A percentile compares a stretch with the other conserved stretches of the same genome.
phyloP scores from a whole-genome alignment of 2,329 filamentous ascomycete species.

The Cercospora citrullina region DNA sequence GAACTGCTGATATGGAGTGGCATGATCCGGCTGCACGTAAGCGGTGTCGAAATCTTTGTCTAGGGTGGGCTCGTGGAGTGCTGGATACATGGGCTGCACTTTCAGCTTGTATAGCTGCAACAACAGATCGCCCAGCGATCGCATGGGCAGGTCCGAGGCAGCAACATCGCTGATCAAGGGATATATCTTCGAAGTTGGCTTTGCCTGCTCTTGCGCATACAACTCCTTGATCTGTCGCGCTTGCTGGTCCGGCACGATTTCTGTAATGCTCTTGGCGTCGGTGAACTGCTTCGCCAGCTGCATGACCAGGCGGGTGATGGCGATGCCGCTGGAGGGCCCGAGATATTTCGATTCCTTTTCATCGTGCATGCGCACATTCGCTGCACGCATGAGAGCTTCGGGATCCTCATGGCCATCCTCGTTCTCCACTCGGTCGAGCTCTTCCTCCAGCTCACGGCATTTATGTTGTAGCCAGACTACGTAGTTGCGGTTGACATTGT shows the following conservation, averaged over 20 bases:
- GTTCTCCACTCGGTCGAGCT: conserved; percentile 75
- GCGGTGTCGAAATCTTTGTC: conserved; percentile 75
- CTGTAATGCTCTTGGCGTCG: conserved; percentile 84
- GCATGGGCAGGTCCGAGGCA: conserved; percentile 71
- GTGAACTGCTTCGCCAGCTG: conserved; percentile 94
- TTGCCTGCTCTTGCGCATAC: conserved; percentile 63
- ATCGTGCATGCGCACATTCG: conserved; percentile 79
- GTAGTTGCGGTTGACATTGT: conserved; percentile 85
- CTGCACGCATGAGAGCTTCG: conserved; percentile 84
- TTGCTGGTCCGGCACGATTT: conserved; percentile 78
- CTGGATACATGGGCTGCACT: conserved; percentile 85
- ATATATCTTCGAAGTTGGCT: conserved; percentile 76
- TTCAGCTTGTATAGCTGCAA: conserved; percentile 84
- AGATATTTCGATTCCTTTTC: conserved; percentile 87
- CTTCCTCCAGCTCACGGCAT: conserved; percentile 76
- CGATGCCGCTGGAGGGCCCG: conserved; percentile 91
- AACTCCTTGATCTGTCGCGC: conserved; percentile 68
- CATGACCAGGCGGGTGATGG: conserved; percentile 92
- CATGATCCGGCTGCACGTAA: conserved; percentile 60
- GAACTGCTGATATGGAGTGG: conserved; percentile 77
- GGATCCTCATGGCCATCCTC: conserved; percentile 70
- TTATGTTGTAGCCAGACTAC: conserved; percentile 88
- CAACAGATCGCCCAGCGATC: conserved; percentile 72
- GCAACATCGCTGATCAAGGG: conserved; percentile 85
- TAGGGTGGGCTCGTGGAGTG: conserved; percentile 80